Conservation (phyloP, 208 protist genomes). For the Porcisia deanei region DNA sequence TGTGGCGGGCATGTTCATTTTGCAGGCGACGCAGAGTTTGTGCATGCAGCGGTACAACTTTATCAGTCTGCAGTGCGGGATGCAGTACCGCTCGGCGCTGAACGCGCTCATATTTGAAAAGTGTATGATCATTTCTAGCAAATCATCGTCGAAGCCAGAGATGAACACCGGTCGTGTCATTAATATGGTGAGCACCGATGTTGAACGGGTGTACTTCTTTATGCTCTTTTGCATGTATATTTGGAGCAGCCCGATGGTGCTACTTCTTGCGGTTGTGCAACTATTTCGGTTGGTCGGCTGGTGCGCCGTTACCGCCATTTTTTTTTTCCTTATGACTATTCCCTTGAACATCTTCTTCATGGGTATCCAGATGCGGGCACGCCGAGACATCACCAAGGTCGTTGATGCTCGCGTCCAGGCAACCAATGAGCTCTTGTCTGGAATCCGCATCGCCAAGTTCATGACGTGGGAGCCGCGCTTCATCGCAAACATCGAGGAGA, state of each 20-base stretch:
- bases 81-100: conserved; percentile 62
- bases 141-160: conserved; percentile 57
- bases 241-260: conserved; percentile 64
- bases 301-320: conserved; percentile 71
- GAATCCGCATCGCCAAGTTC: conserved; percentile 94
- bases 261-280: conserved; percentile 54
- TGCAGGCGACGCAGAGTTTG: conserved; percentile 50
- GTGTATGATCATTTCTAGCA: conserved; percentile 56
- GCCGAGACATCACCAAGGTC: conserved; percentile 25
- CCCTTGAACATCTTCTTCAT: conserved; percentile 72
- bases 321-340: conserved; percentile 57
- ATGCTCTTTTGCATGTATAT: conserved; percentile 45
- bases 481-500: conserved; percentile 39
- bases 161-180: conserved; percentile 88
- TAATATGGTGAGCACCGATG: conserved; percentile 86
- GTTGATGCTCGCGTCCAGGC: conserved; percentile 89
- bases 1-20: conserved; percentile 41
- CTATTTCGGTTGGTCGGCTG: conserved; percentile 59
- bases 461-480: conserved; percentile 92
- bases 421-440: conserved; percentile 92
- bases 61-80: conserved; percentile 38
- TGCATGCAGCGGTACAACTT: conserved; percentile 57
- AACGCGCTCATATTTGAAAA: conserved; percentile 81
- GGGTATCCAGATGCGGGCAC: conserved; percentile 29
- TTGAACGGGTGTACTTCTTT: conserved; percentile 48